Evolutionary conservation across 2,329 filamentous ascomycete genomes (phyloP), one percentile per base, ranked within the genome.

Genomic region (Zasmidium cellare): DNA sequence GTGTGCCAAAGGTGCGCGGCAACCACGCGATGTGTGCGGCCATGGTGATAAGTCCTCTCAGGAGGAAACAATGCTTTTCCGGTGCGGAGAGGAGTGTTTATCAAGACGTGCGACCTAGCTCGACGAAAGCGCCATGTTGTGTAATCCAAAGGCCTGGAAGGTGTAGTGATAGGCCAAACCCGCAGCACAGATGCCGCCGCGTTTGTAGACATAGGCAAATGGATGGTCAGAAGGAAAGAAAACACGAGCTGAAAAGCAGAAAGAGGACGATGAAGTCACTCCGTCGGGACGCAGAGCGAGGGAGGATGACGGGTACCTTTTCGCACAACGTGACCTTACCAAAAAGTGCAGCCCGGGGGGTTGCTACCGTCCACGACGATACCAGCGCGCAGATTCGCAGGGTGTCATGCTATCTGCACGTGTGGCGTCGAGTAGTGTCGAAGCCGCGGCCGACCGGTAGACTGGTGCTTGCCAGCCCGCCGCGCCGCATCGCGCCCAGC

Each of bases 11-110:
- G 9, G 49, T 51, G 16, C 44, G 49, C 25, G 51, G 56, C 22
- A 58, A 28, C 56, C 56, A 58, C 19, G 52, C 47, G 20, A 55
- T 38, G 31, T 58, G 48, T 22, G 51, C 56, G 18, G 55, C 54
- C 47, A 51, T 51, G n/a, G 2, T n/a, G 50, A 49, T 19, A 14
- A 22, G 14, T 11, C 23, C 45, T 20, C 5, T 14, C 18, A 22
- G 23, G 16, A 5, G 46, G 25, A 25, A 28, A 23, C 22, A 28
- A 18, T 47, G 46, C 22, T 18, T 18, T 5, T 25, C 16, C 9
- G 22, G 22, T 18, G 46, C 22, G 22, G 45, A 47, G 9, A 47
- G 46, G 22, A 49, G 22, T 16, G 25, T 25, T 41, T 41, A 41
- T 41, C 35, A 41, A 18, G 3, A 41, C 35, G 3, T 41, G 35